Conservation (phyloP, 2,329 filamentous ascomycete genomes). For the Talaromyces sp. region DNA sequence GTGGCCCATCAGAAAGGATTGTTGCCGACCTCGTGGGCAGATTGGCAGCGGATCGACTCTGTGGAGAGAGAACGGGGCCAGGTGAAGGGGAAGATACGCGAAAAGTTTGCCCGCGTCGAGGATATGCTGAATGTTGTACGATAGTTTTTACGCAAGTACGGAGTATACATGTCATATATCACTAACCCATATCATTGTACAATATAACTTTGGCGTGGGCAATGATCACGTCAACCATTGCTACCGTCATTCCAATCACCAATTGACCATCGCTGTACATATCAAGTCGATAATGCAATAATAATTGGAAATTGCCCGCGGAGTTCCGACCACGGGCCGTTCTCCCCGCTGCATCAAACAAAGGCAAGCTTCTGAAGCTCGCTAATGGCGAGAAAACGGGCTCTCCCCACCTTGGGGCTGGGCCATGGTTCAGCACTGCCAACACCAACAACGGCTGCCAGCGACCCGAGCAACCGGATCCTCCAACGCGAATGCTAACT, state of each 20-base stretch:
- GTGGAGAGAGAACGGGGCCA: conserved; percentile 65
- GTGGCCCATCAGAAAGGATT: conserved; percentile 54
- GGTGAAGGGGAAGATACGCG: conserved; percentile 67
- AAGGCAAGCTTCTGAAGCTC: too few relatives aligned
- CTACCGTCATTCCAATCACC: too few relatives aligned
- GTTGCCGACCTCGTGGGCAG: conserved; percentile 68
- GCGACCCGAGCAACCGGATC: not conserved
- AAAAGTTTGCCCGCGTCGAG: conserved; percentile 55
- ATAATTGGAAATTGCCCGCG: not conserved
- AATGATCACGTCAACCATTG: too few relatives aligned
- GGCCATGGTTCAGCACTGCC: not conserved
- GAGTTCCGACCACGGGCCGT: not conserved
- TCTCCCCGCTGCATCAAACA: not conserved
- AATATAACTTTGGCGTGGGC: too few relatives aligned
- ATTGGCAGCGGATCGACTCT: conserved; percentile 82
- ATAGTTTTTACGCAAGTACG: not conserved
- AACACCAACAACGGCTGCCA: not conserved
- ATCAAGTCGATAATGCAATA: not conserved
- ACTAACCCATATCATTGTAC: too few relatives aligned
- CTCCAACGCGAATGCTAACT: not conserved
- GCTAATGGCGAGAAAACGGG: too few relatives aligned
- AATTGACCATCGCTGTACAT: not conserved
- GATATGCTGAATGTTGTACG: conserved; percentile 52
- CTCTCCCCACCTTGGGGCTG: not conserved
- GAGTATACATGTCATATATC: not conserved